Conservation (phyloP, 2,329 filamentous ascomycete species). For the Cyanodermella asteris region DNA sequence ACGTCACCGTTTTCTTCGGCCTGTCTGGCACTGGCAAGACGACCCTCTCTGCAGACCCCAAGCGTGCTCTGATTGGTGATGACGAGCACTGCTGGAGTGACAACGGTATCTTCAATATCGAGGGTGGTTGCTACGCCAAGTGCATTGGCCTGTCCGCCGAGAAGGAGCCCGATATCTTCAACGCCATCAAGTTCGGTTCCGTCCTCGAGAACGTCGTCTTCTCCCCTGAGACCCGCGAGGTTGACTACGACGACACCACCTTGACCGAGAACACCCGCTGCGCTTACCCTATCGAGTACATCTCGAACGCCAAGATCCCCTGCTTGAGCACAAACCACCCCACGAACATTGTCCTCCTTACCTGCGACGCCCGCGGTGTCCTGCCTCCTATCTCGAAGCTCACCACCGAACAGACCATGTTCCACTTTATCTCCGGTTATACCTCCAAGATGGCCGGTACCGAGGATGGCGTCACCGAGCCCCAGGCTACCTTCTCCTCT, state of each 20-base stretch:
- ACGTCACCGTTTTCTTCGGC: conserved; percentile 98
- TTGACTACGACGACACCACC: conserved; percentile 89
- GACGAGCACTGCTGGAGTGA: conserved; percentile 99
- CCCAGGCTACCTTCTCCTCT: conserved; percentile 94
- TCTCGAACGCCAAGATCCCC: conserved; percentile 94
- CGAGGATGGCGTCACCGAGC: conserved; percentile 89
- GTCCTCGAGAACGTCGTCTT: conserved; percentile 98
- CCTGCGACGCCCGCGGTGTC: conserved; percentile 92
- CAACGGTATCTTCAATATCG: conserved; percentile 94
- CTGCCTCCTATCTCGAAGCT: conserved; percentile 96
- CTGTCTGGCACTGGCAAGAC: conserved; percentile 98
- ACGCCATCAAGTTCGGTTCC: conserved; percentile 87
- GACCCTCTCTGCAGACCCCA: conserved; percentile 87
- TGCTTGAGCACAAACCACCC: conserved; percentile 76
- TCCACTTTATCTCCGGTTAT: conserved; percentile 99
- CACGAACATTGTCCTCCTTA: conserved; percentile 92
- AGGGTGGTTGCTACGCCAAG: conserved; percentile 99
- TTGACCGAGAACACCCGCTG: conserved; percentile 95
- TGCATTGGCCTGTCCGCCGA: conserved; percentile 90
- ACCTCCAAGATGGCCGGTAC: conserved; percentile 99
- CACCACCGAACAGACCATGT: conserved; percentile 88
- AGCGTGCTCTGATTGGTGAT: conserved; percentile 88
- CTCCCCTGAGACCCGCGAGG: conserved; percentile 65
- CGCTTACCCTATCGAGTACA: conserved; percentile 98
- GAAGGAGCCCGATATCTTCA: conserved; percentile 97